Base-by-base conservation (phyloP, 352 stramenopile species). In the Pythium phragmitis region DNA sequence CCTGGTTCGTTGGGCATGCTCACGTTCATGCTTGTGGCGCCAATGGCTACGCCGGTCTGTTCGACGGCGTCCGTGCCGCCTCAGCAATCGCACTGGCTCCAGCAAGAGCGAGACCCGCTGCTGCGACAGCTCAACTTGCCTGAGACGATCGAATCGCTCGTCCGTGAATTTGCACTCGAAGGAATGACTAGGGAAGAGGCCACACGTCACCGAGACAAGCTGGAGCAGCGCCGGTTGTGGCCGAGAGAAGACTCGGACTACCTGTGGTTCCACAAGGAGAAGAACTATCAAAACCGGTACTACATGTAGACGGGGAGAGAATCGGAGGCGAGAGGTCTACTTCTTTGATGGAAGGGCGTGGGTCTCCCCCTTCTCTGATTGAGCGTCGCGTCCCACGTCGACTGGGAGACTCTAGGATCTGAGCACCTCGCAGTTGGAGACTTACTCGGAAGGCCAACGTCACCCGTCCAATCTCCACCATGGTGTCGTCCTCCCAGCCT, bases 1-100 rank as follows among this genome's bases (percentile, higher is more conserved):
- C 64, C 50, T 1, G 68, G 68, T n/a, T 39, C 59, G 7, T 42
- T 60, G 36, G 71, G 73, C 19, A 74, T 79, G 47, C 28, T 79
- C 2, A 60, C 45, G 45, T 50, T 50, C 7, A 56, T 56, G 49
- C 33, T 56, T 9, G 41, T 46, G 41, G 41, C 41, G 14, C 41
- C 41, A 14, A 46, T 14, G 41, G 41, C 5, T 7, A n/a, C 9
- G 7, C 17, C 41, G 41, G 16, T 17, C 14, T 9, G 11, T 14
- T 21, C 41, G 41, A 46, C 41, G 11, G 41, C 41, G 14, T 21
- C 6, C 14, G 41, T 46, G 3, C 41, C 41, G 7, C 41, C 41
- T 7, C 41, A 46, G 17, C 41, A 21, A 17, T 17, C 41, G 13
- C 14, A 46, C 41, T 46, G 41, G 41, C 11, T 46, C 17, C 14